phyloP scores from a whole-genome alignment of 1,284 basidiomycete genomes.

The Moniliella sp. region DNA sequence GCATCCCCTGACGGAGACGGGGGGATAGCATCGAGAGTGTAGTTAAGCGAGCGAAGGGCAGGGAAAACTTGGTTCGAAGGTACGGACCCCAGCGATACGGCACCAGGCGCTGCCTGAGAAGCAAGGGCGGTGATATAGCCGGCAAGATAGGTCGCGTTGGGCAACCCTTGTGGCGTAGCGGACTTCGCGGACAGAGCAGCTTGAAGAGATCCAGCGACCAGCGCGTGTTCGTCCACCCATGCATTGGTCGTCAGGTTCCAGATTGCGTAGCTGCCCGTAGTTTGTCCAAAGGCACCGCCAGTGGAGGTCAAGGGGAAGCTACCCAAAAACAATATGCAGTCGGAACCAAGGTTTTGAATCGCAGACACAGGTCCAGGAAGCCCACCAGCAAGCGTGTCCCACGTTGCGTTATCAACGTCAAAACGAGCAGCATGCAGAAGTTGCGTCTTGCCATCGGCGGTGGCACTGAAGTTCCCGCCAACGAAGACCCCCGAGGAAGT shows the following conservation, averaged over 20 bases:
- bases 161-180: no score
- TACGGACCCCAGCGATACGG: slow-evolving; percentile 33
- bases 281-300: slow-evolving; percentile 45
- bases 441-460: slow-evolving; percentile 41
- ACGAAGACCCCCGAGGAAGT: no score
- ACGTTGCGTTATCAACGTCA: slow-evolving; percentile 46
- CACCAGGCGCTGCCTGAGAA: slow-evolving; percentile 34
- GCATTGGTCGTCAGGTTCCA: slow-evolving; percentile 48
- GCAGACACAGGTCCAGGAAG: slow-evolving; percentile 51
- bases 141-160: slow-evolving; percentile 36
- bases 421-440: slow-evolving; percentile 48
- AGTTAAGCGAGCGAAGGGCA: slow-evolving; percentile 16
- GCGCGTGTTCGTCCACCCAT: slow-evolving; percentile 41
- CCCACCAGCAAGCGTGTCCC: slow-evolving; percentile 53
- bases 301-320: slow-evolving; percentile 48
- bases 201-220: slow-evolving; percentile 31
- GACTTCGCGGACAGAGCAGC: no score
- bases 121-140: slow-evolving; percentile 36
- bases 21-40: slow-evolving; percentile 34
- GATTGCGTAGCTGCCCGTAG: slow-evolving; percentile 52
- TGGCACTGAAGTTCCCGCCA: slow-evolving; percentile 63
- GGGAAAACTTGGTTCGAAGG: slow-evolving; percentile 22
- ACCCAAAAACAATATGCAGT: slow-evolving; percentile 48
- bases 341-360: slow-evolving; percentile 41
- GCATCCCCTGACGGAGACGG: no score